Evolutionary conservation across 139 green algal genomes (phyloP), one percentile per base, ranked within the genome.

Genomic region (Raphidocelis subcapitata): DNA sequence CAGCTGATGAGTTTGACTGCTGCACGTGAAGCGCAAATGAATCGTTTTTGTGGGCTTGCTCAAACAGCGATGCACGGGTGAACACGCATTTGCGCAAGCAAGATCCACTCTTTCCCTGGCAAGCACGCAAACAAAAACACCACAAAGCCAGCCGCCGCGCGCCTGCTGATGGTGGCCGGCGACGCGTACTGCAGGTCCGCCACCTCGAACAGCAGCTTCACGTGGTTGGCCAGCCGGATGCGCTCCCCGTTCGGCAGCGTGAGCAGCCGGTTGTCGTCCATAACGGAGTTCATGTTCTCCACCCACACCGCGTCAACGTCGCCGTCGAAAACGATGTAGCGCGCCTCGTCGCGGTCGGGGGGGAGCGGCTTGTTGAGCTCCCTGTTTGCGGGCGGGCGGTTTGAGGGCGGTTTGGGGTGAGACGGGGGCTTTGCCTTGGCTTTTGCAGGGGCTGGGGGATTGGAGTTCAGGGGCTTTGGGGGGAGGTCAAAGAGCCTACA

Each of bases 291-390:
- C 91, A 96, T 96, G 54, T 87, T 93, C 85, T 96, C 91, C 62
- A 96, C 94, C 89, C 91, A 96, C 83, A 94, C 94, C 64, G 91
- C 91, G 74, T 96, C 91, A 37, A 96, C 80, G 78, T 96, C 91
- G 47, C 91, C 91, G 62, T 78, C 91, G 51, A 96, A 84, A 72
- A 96, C 70, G 55, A 96, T 89, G 89, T 90, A 96, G 76, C 93
- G 94, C 55, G 89, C 89, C 69, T 94, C 87, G 52, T 92, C 60
- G 2, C 47, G 46, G 97, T 91, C 90, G 94, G 20, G 91, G 94
- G 85, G 72, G 26, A 72, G 35, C 12, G 72, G 72, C n/a, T 60
- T 62, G 51, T 72, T 78, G 26, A 72, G 49, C 31, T 72, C 63
- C 52, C 72, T 78, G 72, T 46, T 60, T 5, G 18, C 1, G 52